These are phyloP conservation scores for Thraustochytrium striatum DNA, from an alignment of 352 stramenopile species.

Conservation along the genomic window DNA sequence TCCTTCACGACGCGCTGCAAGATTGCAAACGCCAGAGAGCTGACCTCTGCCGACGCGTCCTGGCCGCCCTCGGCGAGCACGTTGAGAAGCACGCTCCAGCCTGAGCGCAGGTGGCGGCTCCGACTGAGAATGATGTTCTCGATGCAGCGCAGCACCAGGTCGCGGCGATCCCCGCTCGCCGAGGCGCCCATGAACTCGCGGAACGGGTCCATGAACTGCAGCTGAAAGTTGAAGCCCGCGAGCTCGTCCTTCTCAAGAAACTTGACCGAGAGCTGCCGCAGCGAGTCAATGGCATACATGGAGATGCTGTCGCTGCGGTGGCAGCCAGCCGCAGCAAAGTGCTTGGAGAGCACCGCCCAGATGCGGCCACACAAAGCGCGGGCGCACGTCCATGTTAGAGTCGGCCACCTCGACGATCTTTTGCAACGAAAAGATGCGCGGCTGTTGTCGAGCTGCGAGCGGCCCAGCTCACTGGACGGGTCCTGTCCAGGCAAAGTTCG, in stretches of 20 bases:
- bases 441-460: constrained; percentile 58
- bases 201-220: constrained; percentile 95
- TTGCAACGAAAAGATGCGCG: constrained; percentile 96
- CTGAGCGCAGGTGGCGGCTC: constrained; percentile 77
- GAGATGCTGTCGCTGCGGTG: constrained; percentile 91
- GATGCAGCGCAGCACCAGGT: constrained; percentile 81
- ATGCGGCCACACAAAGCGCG: constrained; percentile 95
- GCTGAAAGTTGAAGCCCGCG: constrained; percentile 98
- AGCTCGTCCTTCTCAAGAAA: constrained; percentile 98
- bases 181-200: constrained; percentile 81
- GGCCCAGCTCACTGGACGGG: background rate
- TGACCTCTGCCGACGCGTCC: constrained; percentile 50
- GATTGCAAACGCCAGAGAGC: constrained; percentile 58
- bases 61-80: constrained; percentile 76
- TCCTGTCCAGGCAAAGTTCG: constrained; percentile 65
- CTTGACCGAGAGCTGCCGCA: constrained; percentile 99
- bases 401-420: constrained; percentile 98
- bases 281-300: constrained; percentile 97
- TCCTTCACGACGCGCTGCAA: constrained; percentile 63
- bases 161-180: constrained; percentile 71
- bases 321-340: constrained; percentile 94
- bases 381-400: constrained; percentile 96
- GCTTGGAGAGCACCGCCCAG: constrained; percentile 91
- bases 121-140: constrained; percentile 84
- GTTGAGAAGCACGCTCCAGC: constrained; percentile 89